These are phyloP conservation scores for Phytophthora fragariaefolia DNA, from an alignment of 352 stramenopile species.

Conservation along the genomic window DNA sequence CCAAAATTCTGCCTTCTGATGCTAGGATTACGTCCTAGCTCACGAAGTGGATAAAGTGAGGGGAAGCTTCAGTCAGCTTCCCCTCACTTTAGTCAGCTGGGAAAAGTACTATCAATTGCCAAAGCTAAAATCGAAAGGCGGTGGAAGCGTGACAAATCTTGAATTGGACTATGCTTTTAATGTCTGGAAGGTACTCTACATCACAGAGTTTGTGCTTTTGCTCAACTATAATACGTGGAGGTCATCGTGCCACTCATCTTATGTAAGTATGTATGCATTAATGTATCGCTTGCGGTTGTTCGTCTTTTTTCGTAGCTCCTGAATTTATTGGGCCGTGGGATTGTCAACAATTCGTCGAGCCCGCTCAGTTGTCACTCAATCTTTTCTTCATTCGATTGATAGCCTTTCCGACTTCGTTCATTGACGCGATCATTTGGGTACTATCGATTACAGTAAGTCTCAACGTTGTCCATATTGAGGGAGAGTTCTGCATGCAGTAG, in stretches of 20 bases:
- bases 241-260: constrained; percentile 52
- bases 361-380: background rate
- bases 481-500: constrained; percentile 49
- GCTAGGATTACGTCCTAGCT: background rate
- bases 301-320: background rate
- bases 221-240: constrained; percentile 53
- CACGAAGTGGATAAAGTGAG: too few species aligned
- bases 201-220: constrained; percentile 56
- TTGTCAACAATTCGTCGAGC: background rate
- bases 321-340: background rate
- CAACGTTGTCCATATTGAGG: constrained; percentile 32
- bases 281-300: too few species aligned
- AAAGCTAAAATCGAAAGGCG: background rate
- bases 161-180: constrained; percentile 33
- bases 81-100: too few species aligned
- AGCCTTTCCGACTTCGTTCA: constrained; percentile 16
- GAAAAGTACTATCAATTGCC: constrained; percentile 9
- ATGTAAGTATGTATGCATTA: too few species aligned
- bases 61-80: background rate
- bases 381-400: constrained; percentile 10
- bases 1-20: background rate
- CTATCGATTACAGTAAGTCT: constrained; percentile 31
- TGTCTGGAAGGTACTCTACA: constrained; percentile 38
- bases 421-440: constrained; percentile 10
- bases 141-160: background rate